Percentiles rank a stretch among this genome's conserved stretches.
Evolutionary conservation across 352 stramenopile species (phyloP).

Genomic region (Aphanomyces euteiches): DNA sequence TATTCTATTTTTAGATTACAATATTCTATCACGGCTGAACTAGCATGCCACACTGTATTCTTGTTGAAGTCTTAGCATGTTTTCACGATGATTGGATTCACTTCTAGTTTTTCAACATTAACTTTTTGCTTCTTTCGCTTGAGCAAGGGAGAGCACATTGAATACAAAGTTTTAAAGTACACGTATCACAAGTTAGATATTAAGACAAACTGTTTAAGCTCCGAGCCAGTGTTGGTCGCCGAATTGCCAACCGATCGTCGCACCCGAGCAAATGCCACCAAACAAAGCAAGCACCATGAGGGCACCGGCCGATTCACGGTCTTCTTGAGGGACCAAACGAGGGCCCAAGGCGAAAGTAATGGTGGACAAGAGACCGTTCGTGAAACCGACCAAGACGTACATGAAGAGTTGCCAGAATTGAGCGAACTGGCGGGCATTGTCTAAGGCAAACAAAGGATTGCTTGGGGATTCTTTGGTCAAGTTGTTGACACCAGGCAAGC

Average conservation of each 20-base stretch:
- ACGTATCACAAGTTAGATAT: too few species aligned
- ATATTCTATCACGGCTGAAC: too few species aligned
- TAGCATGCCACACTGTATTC: too few species aligned
- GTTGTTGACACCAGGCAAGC: slow-evolving; percentile 36
- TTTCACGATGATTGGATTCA: too few species aligned
- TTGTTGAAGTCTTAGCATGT: too few species aligned
- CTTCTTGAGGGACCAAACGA: slow-evolving; percentile 47
- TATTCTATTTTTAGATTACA: too few species aligned
- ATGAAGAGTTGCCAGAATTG: slow-evolving; percentile 34
- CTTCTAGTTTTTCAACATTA: too few species aligned
- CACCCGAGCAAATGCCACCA: slow-evolving; percentile 45
- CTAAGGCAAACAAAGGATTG: slow-evolving; percentile 20
- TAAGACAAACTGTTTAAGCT: slow-evolving; percentile 14
- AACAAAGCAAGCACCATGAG: slow-evolving; percentile 62
- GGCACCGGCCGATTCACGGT: slow-evolving; percentile 52
- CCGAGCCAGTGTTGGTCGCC: slow-evolving; percentile 48
- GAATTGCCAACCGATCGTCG: slow-evolving; percentile 52
- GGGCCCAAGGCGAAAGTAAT: slow-evolving; percentile 59
- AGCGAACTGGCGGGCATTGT: background rate
- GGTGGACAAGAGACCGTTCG: slow-evolving; percentile 54
- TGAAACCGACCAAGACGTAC: slow-evolving; percentile 50
- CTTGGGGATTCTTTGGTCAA: background rate
- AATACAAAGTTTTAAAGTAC: too few species aligned
- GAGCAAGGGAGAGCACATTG: too few species aligned
- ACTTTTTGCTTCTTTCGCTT: too few species aligned